Evolutionary conservation across 306 rosid genomes (phyloP), one percentile per base, ranked within the genome.

Genomic region (Senna siamea): DNA sequence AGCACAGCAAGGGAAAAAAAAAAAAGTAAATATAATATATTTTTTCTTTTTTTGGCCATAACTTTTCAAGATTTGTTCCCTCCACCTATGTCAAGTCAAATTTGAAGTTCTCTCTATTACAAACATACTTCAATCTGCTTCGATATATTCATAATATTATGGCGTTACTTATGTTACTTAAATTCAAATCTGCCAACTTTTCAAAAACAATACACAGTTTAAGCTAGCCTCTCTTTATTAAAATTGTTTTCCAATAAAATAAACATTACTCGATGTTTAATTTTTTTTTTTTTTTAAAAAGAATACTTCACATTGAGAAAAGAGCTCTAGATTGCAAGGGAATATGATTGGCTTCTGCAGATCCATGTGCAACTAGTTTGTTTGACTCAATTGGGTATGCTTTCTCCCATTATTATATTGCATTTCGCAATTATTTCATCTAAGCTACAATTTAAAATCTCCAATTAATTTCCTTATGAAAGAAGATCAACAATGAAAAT

Each of bases 301-400:
- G 8, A 19, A 28, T 32, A 59, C 50, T 11, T 14, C 0, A 37
- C 13, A 52, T 64, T 64, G 32, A 64, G 47, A 64, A 34, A 10
- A 41, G 69, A 28, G 12, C 37, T 22, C 10, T 44, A 66, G 56
- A 66, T 64, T 22, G 70, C 70, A 20, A 15, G 40, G 14, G 43
- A 46, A 46, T 46, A 28, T 46, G 43, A 46, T 28, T 26, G 72
- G 57, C 9, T 3, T 66, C 72, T 26, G 43, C 72, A 47, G 26
- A 23, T 66, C 55, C 72, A 46, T 47, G 72, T 66, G 72, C 72
- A 43, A 23, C 4, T 8, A 15, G 43, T 22, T 47, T 37, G 43
- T 46, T 66, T n/a, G n/a, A 66, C 57, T 66, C 12, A 17, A 46
- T 46, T 46, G 43, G 40, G 11, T 18, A 56, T 14, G 44, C 44